A percentile compares a stretch with the other conserved stretches of the same genome.
phyloP scores from a whole-genome alignment of 1,284 basidiomycete species.

The Sporisorium scitamineum region DNA sequence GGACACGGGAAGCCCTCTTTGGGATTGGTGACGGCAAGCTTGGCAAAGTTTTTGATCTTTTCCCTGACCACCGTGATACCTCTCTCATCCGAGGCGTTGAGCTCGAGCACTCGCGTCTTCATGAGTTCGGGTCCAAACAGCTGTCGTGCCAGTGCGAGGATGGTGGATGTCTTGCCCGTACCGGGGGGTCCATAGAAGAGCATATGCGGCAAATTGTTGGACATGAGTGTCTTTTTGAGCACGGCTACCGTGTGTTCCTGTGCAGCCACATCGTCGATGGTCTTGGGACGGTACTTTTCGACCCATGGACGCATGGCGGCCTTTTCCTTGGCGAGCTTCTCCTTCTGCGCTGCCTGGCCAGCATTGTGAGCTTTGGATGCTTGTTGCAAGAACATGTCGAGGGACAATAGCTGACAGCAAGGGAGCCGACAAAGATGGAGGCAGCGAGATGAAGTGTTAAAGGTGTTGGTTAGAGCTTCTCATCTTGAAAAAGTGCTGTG shows the following conservation, averaged over 20 bases:
- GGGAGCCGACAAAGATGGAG: neutral
- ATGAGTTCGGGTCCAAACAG: slow-evolving; percentile 98
- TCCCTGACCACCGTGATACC: slow-evolving; percentile 96
- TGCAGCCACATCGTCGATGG: slow-evolving; percentile 95
- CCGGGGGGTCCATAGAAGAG: slow-evolving; percentile 99
- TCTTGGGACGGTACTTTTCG: slow-evolving; percentile 98
- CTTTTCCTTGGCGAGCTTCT: slow-evolving; percentile 44
- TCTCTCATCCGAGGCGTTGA: slow-evolving; percentile 99
- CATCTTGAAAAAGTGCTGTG: neutral
- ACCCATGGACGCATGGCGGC: slow-evolving; percentile 87
- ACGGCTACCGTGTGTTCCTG: slow-evolving; percentile 97
- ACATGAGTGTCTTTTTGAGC: slow-evolving; percentile 87
- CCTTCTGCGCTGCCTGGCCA: slow-evolving; percentile 39
- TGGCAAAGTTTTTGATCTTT: slow-evolving; percentile 98
- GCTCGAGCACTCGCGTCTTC: slow-evolving; percentile 89
- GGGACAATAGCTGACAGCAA: neutral
- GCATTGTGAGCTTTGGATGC: slow-evolving; percentile 40
- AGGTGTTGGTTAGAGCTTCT: slow-evolving; percentile 3
- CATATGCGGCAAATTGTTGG: slow-evolving; percentile 98
- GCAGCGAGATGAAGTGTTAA: neutral
- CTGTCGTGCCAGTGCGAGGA: slow-evolving; percentile 91
- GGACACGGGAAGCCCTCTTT: slow-evolving; percentile 83
- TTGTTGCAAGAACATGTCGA: slow-evolving; percentile 46
- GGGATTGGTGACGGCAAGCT: slow-evolving; percentile 71
- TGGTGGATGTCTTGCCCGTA: slow-evolving; percentile 98